These are phyloP conservation scores for Aureobasidium melanogenum DNA, from an alignment of 2,329 filamentous ascomycete species.

Conservation along the genomic window DNA sequence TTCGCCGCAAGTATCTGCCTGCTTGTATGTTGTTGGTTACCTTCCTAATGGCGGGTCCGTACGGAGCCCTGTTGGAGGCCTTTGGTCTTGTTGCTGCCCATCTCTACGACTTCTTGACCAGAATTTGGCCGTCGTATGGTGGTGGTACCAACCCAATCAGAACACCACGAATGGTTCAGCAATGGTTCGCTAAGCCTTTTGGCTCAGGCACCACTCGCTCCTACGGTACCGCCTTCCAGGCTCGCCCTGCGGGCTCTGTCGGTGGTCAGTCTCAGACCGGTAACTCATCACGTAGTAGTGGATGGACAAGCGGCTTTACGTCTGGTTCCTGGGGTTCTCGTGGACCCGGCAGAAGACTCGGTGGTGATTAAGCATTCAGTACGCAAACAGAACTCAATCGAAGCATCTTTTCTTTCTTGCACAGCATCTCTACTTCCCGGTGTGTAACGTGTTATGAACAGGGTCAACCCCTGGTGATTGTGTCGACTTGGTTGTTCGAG, in stretches of 20 bases:
- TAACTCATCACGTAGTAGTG: conserved; percentile 21
- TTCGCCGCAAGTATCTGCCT: conserved; percentile 74
- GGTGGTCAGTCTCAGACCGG: conserved; percentile 31
- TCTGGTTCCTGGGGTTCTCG: conserved; percentile 46
- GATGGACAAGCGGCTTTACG: conserved; percentile 25
- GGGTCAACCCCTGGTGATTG: too few species aligned
- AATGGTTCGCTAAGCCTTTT: conserved; percentile 49
- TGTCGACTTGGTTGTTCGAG: too few species aligned
- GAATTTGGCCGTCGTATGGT: conserved; percentile 82
- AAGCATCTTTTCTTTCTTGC: not conserved
- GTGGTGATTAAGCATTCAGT: conserved; percentile 26
- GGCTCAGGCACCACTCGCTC: conserved; percentile 37
- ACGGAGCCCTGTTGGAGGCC: conserved; percentile 52
- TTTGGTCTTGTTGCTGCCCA: conserved; percentile 84
- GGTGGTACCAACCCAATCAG: conserved; percentile 68
- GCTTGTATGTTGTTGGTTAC: conserved; percentile 69
- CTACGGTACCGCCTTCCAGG: conserved; percentile 55
- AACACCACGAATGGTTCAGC: conserved; percentile 64
- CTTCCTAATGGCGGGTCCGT: conserved; percentile 56
- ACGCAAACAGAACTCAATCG: not conserved
- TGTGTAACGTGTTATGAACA: not conserved
- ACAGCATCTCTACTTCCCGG: not conserved
- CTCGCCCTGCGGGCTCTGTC: conserved; percentile 27
- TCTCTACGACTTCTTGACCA: conserved; percentile 79
- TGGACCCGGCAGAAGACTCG: conserved; percentile 55